Conservation (phyloP, 768 basidiomycete genomes). For the Kwoniella mangroviensis region DNA sequence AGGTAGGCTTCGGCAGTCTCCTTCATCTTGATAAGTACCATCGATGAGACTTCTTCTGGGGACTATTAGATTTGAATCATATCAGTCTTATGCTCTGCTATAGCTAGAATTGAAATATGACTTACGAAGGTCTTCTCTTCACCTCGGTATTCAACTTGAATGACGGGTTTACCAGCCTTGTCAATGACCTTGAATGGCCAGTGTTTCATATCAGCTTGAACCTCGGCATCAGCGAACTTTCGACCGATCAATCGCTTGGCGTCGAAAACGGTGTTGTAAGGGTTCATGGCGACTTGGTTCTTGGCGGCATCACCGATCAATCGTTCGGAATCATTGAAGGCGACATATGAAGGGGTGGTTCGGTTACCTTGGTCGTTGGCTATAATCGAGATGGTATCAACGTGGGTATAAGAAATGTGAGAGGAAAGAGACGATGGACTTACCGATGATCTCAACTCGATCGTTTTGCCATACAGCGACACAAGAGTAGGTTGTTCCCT, state of each 20-base stretch:
- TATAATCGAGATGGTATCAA: constrained; percentile 6
- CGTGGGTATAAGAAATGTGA: background rate
- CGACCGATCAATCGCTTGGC: constrained; percentile 94
- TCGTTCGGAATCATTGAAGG: constrained; percentile 93
- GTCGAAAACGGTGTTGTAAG: constrained; percentile 94
- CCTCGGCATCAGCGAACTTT: constrained; percentile 61
- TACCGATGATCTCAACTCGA: constrained; percentile 92
- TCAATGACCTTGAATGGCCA: constrained; percentile 75
- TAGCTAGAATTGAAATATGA: constrained; percentile 32
- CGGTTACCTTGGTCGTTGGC: constrained; percentile 70
- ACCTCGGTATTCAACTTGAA: constrained; percentile 77
- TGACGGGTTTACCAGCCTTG: constrained; percentile 77
- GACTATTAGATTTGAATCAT: constrained; percentile 62
- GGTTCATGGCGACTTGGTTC: constrained; percentile 96
- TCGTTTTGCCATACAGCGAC: constrained; percentile 99
- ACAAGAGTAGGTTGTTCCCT: constrained; percentile 96
- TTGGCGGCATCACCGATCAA: constrained; percentile 99
- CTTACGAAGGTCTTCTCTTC: constrained; percentile 81
- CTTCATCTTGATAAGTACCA: constrained; percentile 97
- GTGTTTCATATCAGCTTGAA: constrained; percentile 63
- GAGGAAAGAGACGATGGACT: constrained; percentile 16
- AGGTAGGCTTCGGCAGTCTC: constrained; percentile 99
- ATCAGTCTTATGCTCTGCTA: constrained; percentile 3
- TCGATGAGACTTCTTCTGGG: constrained; percentile 92
- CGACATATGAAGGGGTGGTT: constrained; percentile 93